These are phyloP conservation scores for Globisporangium splendens DNA, from an alignment of 352 stramenopile species.

Conservation along the genomic window DNA sequence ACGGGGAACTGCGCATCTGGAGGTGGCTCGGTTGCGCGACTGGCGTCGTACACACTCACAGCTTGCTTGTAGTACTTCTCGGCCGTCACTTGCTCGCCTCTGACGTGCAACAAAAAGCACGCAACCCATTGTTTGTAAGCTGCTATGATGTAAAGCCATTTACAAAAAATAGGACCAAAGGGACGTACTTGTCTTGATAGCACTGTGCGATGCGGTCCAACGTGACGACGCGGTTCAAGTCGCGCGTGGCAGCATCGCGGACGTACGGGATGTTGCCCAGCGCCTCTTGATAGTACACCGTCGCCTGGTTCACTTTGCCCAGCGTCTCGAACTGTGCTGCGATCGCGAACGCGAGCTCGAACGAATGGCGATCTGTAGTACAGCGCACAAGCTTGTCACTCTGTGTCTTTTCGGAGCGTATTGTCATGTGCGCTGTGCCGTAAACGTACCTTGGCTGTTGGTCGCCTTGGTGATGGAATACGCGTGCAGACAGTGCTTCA, in stretches of 20 bases:
- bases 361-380: conserved; percentile 65
- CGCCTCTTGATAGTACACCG: conserved; percentile 69
- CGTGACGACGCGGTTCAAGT: conserved; percentile 56
- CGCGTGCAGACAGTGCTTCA: conserved; percentile 64
- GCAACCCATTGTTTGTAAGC: neutral
- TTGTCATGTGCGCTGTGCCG: neutral
- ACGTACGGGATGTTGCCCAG: conserved; percentile 44
- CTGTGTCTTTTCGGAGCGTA: neutral
- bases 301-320: conserved; percentile 32
- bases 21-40: neutral
- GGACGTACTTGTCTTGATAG: conserved; percentile 60
- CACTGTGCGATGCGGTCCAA: conserved; percentile 76
- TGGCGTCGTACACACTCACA: conserved; percentile 23
- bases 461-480: conserved; percentile 63
- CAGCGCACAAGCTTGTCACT: neutral
- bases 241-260: conserved; percentile 22
- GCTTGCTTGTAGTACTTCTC: conserved; percentile 43
- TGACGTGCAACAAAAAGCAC: conserved; percentile 1
- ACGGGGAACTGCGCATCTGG: conserved; percentile 9
- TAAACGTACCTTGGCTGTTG: conserved; percentile 52
- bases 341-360: conserved; percentile 73
- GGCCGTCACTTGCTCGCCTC: conserved; percentile 25
- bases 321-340: conserved; percentile 72
- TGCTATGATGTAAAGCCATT: neutral
- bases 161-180: neutral